Percentiles rank a stretch among this genome's conserved stretches.
These are phyloP conservation scores for Closterium sp. DNA, from an alignment of 139 green algal genomes.

Conservation along the genomic window DNA sequence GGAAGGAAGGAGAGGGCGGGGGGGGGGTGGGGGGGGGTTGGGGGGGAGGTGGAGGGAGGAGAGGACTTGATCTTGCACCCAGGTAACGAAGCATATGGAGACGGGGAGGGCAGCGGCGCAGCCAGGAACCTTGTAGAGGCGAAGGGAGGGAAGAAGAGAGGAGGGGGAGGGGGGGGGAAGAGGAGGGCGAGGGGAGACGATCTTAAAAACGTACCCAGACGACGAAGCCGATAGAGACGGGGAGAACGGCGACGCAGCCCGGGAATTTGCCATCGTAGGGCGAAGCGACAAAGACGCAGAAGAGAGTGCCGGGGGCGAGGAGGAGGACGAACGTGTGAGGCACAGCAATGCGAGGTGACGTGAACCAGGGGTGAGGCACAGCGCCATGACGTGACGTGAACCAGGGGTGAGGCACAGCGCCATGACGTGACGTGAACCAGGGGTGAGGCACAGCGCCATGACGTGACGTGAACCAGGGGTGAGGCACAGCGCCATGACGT, in stretches of 20 bases:
- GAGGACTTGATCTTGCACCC: too few species aligned
- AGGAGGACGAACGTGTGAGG: conserved; percentile 52
- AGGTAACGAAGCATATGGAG: conserved; percentile 25
- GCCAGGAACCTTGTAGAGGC: not conserved
- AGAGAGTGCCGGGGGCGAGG: conserved; percentile 22
- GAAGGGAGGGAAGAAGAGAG: not conserved
- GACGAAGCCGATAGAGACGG: conserved; percentile 20
- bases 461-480: too few species aligned
- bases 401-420: too few species aligned
- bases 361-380: too few species aligned
- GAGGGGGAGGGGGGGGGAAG: not conserved
- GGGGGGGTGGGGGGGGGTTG: too few species aligned
- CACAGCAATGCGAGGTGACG: too few species aligned
- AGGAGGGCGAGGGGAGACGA: not conserved
- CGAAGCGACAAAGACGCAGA: conserved; percentile 29
- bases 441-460: too few species aligned
- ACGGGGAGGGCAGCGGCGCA: conserved; percentile 14
- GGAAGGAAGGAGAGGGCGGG: too few species aligned
- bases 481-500: too few species aligned
- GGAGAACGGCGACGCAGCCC: conserved; percentile 19
- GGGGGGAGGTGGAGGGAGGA: too few species aligned
- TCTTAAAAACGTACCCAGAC: not conserved
- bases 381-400: too few species aligned
- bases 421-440: too few species aligned
- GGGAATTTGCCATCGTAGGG: conserved; percentile 17